Percentiles rank a stretch among this genome's conserved stretches.
These are phyloP conservation scores for Phanerodontia chrysosporium DNA, from an alignment of 768 basidiomycete genomes.

Conservation along the genomic window DNA sequence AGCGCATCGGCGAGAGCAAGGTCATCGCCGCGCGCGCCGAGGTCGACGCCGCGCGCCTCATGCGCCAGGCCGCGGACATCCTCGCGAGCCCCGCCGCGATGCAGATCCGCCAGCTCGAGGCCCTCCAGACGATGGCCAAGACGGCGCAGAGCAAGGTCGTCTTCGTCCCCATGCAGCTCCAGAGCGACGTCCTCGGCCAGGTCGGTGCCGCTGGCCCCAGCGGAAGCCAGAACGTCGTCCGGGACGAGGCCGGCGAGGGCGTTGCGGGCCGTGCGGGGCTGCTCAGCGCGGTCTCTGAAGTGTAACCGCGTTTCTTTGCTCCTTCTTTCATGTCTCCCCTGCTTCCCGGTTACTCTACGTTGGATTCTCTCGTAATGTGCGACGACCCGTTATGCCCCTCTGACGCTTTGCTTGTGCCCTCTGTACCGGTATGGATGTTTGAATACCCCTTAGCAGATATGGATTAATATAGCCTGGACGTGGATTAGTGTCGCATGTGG, in stretches of 20 bases:
- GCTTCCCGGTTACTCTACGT: slow-evolving; percentile 1
- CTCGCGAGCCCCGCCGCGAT: slow-evolving; percentile 92
- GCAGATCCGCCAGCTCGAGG: slow-evolving; percentile 97
- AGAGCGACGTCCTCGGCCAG: slow-evolving; percentile 63
- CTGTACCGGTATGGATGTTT: neutral
- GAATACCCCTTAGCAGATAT: too few relatives aligned
- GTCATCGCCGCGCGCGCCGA: slow-evolving; percentile 95
- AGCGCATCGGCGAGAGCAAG: slow-evolving; percentile 94
- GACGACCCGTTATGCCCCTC: neutral
- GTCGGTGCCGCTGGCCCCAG: slow-evolving; percentile 29
- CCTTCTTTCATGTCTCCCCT: slow-evolving; percentile 11
- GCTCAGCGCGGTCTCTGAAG: slow-evolving; percentile 45
- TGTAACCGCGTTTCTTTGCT: neutral
- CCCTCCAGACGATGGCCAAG: slow-evolving; percentile 93
- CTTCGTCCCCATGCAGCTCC: slow-evolving; percentile 91
- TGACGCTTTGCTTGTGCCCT: neutral
- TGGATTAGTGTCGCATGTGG: too few relatives aligned
- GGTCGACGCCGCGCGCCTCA: slow-evolving; percentile 90
- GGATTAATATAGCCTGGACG: too few relatives aligned
- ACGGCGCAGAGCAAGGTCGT: slow-evolving; percentile 86
- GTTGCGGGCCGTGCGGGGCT: slow-evolving; percentile 48
- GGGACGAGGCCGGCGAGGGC: slow-evolving; percentile 35
- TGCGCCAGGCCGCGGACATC: slow-evolving; percentile 96
- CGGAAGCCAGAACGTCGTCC: slow-evolving; percentile 13
- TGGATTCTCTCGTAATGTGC: neutral